Evolutionary conservation across 495 filamentous ascomycete species (phyloP).

Genomic region (Hypoxylon rickii): DNA sequence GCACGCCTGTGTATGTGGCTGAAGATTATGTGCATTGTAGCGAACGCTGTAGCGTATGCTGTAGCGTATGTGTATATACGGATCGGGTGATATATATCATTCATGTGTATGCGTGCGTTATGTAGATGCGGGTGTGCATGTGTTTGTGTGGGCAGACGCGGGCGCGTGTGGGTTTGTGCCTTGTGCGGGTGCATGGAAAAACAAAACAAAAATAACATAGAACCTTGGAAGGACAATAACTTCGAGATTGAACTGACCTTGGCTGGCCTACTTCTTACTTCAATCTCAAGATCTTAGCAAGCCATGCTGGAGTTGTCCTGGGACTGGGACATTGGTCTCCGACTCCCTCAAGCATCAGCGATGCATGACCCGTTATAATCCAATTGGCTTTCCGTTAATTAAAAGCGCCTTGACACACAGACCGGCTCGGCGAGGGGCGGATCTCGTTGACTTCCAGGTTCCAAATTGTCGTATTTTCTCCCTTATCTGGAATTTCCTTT

Average conservation of each 20-base stretch:
- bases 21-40: neutral
- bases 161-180: slow-evolving; percentile 24
- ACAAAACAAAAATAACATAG: too few species aligned
- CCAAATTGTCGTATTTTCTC: neutral
- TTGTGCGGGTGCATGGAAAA: slow-evolving; percentile 17
- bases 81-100: neutral
- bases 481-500: neutral
- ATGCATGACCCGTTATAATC: slow-evolving; percentile 28
- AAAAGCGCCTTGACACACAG: slow-evolving; percentile 25
- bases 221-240: slow-evolving; percentile 1
- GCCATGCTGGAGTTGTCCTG: slow-evolving; percentile 21
- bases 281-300: slow-evolving; percentile 22
- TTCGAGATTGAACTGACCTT: slow-evolving; percentile 32
- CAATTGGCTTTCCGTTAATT: slow-evolving; percentile 35
- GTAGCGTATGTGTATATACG: neutral
- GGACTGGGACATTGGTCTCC: slow-evolving; percentile 11
- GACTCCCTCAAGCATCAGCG: slow-evolving; percentile 20
- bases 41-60: too few species aligned
- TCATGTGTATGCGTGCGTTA: slow-evolving; percentile 3
- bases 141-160: slow-evolving; percentile 19
- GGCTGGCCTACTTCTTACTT: slow-evolving; percentile 25
- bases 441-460: slow-evolving; percentile 19
- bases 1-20: too few species aligned
- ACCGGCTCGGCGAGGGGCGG: slow-evolving; percentile 29
- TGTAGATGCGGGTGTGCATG: slow-evolving; percentile 3